Conservation (phyloP, 371 early-diverging fungal species). For the Dinochytrium kinnereticum region DNA sequence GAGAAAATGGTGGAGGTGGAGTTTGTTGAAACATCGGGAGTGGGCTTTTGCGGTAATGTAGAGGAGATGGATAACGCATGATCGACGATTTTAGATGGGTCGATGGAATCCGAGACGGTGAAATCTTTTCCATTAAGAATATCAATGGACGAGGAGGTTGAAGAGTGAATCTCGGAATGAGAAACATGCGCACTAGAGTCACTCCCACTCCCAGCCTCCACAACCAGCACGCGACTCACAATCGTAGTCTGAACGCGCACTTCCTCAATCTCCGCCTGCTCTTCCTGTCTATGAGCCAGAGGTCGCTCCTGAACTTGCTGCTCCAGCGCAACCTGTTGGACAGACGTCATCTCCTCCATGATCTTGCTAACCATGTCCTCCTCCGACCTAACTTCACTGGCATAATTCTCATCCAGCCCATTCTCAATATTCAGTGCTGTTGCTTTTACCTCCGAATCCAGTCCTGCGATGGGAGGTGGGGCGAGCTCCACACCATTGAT, state of each 20-base stretch:
- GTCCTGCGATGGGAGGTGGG: background rate
- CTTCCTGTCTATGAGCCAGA: constrained; percentile 27
- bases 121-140: no score
- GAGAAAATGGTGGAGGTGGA: background rate
- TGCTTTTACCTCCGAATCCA: no score
- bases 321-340: constrained; percentile 34
- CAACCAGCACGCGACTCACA: background rate
- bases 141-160: background rate
- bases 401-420: background rate
- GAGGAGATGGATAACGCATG: no score
- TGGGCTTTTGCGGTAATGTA: no score
- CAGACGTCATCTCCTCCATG: constrained; percentile 20
- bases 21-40: no score
- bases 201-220: background rate
- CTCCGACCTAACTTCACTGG: constrained; percentile 1
- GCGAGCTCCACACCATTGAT: background rate
- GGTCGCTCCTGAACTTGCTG: constrained; percentile 36
- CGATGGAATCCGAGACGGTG: no score
- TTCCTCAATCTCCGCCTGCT: background rate
- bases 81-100: no score
- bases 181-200: constrained; percentile 12
- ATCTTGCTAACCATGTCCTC: constrained; percentile 22
- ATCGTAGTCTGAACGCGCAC: background rate
- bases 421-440: constrained; percentile 8
- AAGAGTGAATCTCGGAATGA: no score